Conservation (phyloP, 495 filamentous ascomycete genomes). For the Neurospora sp. region DNA sequence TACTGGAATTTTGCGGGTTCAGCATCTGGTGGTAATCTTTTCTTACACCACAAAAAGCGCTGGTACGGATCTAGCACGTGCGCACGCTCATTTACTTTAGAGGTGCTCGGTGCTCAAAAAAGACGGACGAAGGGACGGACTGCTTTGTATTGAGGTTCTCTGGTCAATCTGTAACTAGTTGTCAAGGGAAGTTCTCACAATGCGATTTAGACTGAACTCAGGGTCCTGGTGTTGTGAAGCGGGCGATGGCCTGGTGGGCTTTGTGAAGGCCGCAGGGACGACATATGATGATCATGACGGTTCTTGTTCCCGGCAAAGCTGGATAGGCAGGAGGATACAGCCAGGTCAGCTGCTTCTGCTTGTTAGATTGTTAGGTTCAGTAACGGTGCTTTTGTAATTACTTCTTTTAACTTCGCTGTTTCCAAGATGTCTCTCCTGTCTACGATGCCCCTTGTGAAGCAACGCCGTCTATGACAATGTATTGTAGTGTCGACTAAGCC, state of each 20-base stretch:
- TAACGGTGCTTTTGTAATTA: not conserved
- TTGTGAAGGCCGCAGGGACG: not conserved
- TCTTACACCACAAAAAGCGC: constrained; percentile 19
- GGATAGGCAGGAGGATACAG: not conserved
- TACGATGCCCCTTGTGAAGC: not conserved
- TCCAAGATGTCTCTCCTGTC: not conserved
- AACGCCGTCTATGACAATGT: not conserved
- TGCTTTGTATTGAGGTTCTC: constrained; percentile 2
- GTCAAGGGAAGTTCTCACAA: constrained; percentile 23
- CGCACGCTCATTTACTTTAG: constrained; percentile 20
- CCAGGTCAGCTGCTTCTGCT: not conserved
- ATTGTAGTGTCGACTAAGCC: not conserved
- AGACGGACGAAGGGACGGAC: constrained; percentile 8
- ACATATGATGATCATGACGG: not conserved
- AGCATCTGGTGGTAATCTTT: constrained; percentile 19
- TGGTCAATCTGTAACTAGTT: constrained; percentile 23
- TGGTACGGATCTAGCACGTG: constrained; percentile 12
- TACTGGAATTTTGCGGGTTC: constrained; percentile 14
- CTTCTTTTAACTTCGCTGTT: not conserved
- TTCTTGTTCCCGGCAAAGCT: not conserved
- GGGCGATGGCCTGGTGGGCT: not conserved
- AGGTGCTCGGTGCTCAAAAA: constrained; percentile 23
- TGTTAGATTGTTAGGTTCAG: not conserved
- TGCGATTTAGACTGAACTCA: constrained; percentile 26
- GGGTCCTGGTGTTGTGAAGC: not conserved